A percentile compares a stretch with the other conserved stretches of the same genome.
phyloP scores from a whole-genome alignment of 2,329 filamentous ascomycete genomes.

The Calcarisporium arbuscula region DNA sequence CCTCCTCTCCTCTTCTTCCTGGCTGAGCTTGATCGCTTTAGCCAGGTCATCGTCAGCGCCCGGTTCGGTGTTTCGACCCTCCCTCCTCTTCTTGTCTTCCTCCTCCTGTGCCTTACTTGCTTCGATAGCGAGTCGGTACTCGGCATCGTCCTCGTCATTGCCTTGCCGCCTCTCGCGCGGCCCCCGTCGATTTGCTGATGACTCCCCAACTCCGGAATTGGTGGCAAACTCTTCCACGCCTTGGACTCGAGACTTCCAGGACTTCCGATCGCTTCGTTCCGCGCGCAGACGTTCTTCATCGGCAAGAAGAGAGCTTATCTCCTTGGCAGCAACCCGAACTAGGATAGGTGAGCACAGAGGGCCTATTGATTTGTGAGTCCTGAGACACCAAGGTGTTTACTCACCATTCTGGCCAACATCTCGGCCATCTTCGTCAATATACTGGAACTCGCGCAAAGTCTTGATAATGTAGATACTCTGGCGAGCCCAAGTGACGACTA shows the following conservation, averaged over 20 bases:
- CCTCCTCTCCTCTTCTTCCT: constrained; percentile 87
- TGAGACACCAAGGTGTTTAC: constrained; percentile 26
- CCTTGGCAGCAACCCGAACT: constrained; percentile 96
- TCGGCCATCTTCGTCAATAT: constrained; percentile 88
- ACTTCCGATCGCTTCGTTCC: constrained; percentile 84
- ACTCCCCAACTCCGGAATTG: constrained; percentile 29
- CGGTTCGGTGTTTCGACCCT: constrained; percentile 48
- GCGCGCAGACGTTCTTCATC: constrained; percentile 89
- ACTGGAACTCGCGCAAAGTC: constrained; percentile 93
- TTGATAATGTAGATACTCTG: constrained; percentile 99
- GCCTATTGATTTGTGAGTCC: too few species aligned
- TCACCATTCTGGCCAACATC: constrained; percentile 96
- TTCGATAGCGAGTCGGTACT: constrained; percentile 86
- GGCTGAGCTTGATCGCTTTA: constrained; percentile 91
- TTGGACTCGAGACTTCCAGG: constrained; percentile 94
- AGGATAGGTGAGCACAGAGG: constrained; percentile 12
- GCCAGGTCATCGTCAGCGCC: constrained; percentile 80
- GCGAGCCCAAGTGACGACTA: constrained; percentile 95
- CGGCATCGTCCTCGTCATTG: constrained; percentile 77
- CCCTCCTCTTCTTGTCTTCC: constrained; percentile 73
- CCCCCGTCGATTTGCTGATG: constrained; percentile 32
- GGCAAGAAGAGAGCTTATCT: constrained; percentile 83
- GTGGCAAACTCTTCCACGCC: constrained; percentile 77
- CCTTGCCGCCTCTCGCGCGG: constrained; percentile 44
- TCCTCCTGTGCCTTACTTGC: constrained; percentile 94